These are phyloP conservation scores for Aristolochia californica DNA, from an alignment of 164 flowering plant species.

Conservation along the genomic window DNA sequence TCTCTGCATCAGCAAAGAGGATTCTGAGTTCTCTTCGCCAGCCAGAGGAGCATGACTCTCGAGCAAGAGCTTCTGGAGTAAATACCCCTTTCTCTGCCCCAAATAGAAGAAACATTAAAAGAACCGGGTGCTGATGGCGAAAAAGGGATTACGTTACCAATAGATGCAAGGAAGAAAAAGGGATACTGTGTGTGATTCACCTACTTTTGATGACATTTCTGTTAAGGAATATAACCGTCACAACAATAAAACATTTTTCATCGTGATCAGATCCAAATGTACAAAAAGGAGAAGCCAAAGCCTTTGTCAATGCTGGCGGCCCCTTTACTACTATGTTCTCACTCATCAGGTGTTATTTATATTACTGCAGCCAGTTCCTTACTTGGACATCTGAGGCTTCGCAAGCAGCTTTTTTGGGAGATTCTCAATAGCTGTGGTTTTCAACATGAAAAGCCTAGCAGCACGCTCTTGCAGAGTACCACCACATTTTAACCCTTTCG, in stretches of 20 bases:
- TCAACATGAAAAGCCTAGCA: conserved; percentile 71
- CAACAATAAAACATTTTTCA: too few relatives aligned
- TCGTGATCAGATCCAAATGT: too few relatives aligned
- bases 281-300: too few relatives aligned
- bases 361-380: neutral
- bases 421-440: conserved; percentile 66
- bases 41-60: neutral
- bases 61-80: neutral
- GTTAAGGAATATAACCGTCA: too few relatives aligned
- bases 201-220: too few relatives aligned
- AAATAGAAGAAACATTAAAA: neutral
- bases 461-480: conserved; percentile 94
- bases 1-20: neutral
- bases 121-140: neutral
- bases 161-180: too few relatives aligned
- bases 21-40: neutral
- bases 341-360: too few relatives aligned
- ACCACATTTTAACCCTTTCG: conserved; percentile 75
- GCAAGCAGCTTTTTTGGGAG: conserved; percentile 82
- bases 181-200: too few relatives aligned
- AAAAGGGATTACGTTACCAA: too few relatives aligned
- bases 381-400: conserved; percentile 16
- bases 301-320: too few relatives aligned
- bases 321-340: too few relatives aligned
- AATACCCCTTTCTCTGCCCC: neutral